Percentiles rank a stretch among this genome's conserved stretches.
Evolutionary conservation across 2,329 filamentous ascomycete species (phyloP).

Genomic region (Monosporascus ibericus): DNA sequence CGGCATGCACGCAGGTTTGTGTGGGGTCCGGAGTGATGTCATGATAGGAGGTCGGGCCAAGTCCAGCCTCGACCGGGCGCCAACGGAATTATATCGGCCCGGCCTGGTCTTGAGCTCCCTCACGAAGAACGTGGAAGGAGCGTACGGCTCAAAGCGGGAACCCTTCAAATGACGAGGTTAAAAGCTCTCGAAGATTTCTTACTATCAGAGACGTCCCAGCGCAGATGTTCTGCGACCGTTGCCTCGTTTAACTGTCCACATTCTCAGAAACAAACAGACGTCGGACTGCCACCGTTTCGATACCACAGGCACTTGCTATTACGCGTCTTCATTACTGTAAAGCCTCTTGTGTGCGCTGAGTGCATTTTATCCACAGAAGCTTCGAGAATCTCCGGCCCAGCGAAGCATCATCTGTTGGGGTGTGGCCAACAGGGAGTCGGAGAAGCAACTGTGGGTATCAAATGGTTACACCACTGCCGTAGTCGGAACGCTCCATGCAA

Average conservation of each 20-base stretch:
- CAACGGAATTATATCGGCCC: no score
- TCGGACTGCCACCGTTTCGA: no score
- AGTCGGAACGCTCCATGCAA: conserved; percentile 20
- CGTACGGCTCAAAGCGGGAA: neutral
- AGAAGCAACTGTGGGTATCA: neutral
- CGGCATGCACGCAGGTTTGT: no score
- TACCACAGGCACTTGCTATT: no score
- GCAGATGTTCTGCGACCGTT: neutral
- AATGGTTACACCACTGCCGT: conserved; percentile 14
- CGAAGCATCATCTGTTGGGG: neutral
- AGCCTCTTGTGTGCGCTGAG: conserved; percentile 10
- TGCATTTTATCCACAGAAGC: conserved; percentile 31
- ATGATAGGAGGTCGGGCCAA: no score
- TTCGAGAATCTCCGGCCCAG: conserved; percentile 33
- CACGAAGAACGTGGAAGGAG: no score
- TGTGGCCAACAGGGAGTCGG: neutral
- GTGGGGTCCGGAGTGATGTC: no score
- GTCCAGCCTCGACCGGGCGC: no score
- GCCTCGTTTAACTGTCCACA: neutral
- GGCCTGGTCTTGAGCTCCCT: no score
- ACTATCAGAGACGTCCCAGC: neutral
- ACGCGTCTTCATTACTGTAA: neutral
- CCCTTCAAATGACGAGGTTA: neutral
- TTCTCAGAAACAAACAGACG: no score
- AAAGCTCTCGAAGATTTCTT: neutral